Percentiles rank a stretch among this genome's conserved stretches.
Conservation (phyloP, 208 protist genomes). For the Crithidia mellificae region DNA sequence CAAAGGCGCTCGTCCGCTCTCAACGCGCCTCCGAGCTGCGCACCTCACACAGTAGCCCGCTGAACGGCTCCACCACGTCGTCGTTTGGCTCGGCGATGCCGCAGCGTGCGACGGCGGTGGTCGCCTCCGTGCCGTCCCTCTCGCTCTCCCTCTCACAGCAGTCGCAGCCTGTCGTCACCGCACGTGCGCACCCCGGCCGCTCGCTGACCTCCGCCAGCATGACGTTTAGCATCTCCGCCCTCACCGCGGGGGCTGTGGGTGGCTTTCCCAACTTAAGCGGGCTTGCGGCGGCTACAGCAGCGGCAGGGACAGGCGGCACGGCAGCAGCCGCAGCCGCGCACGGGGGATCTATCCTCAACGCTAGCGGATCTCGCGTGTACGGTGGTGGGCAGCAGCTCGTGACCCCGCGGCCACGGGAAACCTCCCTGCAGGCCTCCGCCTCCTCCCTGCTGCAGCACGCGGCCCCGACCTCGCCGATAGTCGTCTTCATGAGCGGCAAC, state of each 20-base stretch:
- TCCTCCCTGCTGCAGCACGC: background rate
- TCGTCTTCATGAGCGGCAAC: conserved; percentile 4
- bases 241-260: background rate
- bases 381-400: conserved; percentile 5
- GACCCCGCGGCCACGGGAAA: conserved; percentile 1
- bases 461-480: background rate
- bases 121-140: background rate
- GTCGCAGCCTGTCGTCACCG: background rate
- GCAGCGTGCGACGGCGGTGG: background rate
- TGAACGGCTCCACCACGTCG: conserved; percentile 5
- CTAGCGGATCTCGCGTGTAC: too few relatives aligned
- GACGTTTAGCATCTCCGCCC: background rate
- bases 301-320: too few relatives aligned
- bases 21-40: background rate
- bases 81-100: conserved; percentile 17
- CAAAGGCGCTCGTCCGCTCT: conserved; percentile 1
- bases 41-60: background rate
- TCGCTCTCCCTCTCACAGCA: conserved; percentile 5
- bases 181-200: background rate
- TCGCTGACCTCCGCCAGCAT: conserved; percentile 12
- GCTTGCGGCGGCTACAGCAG: too few relatives aligned
- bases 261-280: background rate
- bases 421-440: background rate
- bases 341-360: too few relatives aligned
- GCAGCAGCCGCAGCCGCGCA: background rate